These are phyloP conservation scores for Pichia gijzeniarum DNA, from an alignment of 805 yeast genomes.

Conservation along the genomic window DNA sequence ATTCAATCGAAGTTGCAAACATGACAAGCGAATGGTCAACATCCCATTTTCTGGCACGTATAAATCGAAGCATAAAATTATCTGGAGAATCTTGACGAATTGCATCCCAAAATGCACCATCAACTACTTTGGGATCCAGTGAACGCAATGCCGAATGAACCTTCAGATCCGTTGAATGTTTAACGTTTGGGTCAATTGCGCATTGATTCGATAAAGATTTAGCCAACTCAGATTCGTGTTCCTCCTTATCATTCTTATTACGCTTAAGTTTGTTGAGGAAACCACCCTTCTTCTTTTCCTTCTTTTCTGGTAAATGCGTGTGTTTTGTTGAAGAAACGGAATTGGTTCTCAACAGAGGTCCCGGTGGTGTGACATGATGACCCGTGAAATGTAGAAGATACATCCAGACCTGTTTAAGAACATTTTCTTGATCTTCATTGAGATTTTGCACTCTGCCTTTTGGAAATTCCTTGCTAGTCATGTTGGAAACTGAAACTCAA, in stretches of 20 bases:
- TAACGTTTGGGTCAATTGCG: conserved; percentile 24
- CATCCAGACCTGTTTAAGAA: conserved; percentile 68
- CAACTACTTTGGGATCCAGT: conserved; percentile 45
- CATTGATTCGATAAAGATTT: conserved; percentile 20
- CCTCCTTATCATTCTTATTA: conserved; percentile 16
- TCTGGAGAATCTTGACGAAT: conserved; percentile 79
- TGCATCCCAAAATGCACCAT: conserved; percentile 50
- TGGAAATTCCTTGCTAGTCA: conserved; percentile 12
- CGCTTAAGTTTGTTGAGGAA: conserved; percentile 25
- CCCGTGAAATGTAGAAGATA: conserved; percentile 57
- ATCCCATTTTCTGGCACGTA: conserved; percentile 85
- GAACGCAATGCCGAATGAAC: conserved; percentile 46
- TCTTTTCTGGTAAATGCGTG: conserved; percentile 14
- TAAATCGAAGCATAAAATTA: conserved; percentile 63
- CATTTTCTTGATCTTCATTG: conserved; percentile 51
- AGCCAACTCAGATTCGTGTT: conserved; percentile 10
- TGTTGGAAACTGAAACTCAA: background rate
- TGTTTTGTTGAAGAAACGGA: conserved; percentile 9
- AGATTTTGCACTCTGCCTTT: conserved; percentile 42
- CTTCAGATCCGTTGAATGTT: conserved; percentile 28
- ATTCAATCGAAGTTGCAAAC: conserved; percentile 65
- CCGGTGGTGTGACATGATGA: conserved; percentile 28
- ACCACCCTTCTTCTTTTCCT: conserved; percentile 30
- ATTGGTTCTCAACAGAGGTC: conserved; percentile 10
- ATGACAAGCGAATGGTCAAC: conserved; percentile 60